Percentiles rank a stretch among this genome's conserved stretches.
Evolutionary conservation across 306 rosid genomes (phyloP).

Genomic region (Mimosa bimucronata): DNA sequence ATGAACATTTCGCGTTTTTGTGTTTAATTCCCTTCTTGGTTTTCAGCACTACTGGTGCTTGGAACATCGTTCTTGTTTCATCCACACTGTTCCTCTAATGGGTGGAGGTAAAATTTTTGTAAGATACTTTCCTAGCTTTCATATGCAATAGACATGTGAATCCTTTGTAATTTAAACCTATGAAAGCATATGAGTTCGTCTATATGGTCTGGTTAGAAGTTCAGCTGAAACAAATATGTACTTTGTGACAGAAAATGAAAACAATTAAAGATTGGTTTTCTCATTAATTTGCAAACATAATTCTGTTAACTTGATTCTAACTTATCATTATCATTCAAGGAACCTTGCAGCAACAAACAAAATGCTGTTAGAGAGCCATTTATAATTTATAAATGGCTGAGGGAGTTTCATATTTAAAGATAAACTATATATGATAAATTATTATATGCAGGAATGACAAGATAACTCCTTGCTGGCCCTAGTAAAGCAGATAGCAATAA

Average conservation of each 20-base stretch:
- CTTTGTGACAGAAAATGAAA: constrained; percentile 64
- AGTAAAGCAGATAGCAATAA: background rate
- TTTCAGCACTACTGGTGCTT: too few species aligned
- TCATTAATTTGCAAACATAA: constrained; percentile 20
- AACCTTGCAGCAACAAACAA: constrained; percentile 17
- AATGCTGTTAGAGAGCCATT: constrained; percentile 25
- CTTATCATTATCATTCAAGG: constrained; percentile 12
- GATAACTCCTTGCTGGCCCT: background rate
- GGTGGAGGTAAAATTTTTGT: constrained; percentile 24
- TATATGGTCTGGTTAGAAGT: constrained; percentile 59
- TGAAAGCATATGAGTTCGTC: constrained; percentile 63
- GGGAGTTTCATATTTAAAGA: background rate
- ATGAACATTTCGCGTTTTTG: too few species aligned
- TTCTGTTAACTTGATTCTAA: constrained; percentile 22
- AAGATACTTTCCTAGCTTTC: constrained; percentile 13
- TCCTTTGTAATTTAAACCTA: constrained; percentile 34
- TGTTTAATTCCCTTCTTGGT: too few species aligned
- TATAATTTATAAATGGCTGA: background rate
- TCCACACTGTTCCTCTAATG: background rate
- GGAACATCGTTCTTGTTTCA: too few species aligned
- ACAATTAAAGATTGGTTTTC: constrained; percentile 56
- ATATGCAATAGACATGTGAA: constrained; percentile 32
- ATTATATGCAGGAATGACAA: background rate
- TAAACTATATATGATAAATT: too few species aligned
- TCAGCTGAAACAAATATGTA: constrained; percentile 48